Evolutionary conservation across 1,284 basidiomycete species (phyloP), one percentile per base, ranked within the genome.

Genomic region (Phellopilus nigrolimitatus): DNA sequence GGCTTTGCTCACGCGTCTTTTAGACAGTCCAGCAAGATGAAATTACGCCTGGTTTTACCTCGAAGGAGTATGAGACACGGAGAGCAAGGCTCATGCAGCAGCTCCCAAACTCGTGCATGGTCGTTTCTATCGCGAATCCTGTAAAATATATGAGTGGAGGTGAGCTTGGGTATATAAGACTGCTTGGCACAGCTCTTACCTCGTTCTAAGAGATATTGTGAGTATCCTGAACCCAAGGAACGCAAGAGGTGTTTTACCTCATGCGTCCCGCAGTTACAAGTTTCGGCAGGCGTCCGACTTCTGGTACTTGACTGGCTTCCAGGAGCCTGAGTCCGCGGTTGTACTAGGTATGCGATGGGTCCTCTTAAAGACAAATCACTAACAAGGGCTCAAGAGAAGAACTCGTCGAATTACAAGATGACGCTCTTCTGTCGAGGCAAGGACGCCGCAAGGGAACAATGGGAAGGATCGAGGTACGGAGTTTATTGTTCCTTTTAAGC

Each of bases 221-320:
- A 64, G 75, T 66, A 15, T 5, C 24, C 13, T 19, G 24, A 28
- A 31, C n/a, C 28, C n/a, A n/a, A n/a, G n/a, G n/a, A n/a, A 12
- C 34, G 17, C 17, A 30, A 31, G 9, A 22, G 5, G 31, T 28
- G 21, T 12, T 28, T 30, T 38, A 22, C 52, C 12, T 48, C 30
- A n/a, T 8, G 17, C 15, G 10, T n/a, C 36, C 15, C 4, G 27
- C 57, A 95, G 93, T 67, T 97, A 97, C 75, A 94, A 94, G 66
- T 98, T 92, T 65, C 82, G 95, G 33, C 95, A 97, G 68, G 82
- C 84, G 1, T 95, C 92, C 38, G 87, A 95, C 68, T 93, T 95
- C 65, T 91, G 84, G 85, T 97, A 97, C 64, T 73, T 97, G 9
- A 95, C 95, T 0, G 95, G 97, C 4, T 97, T 97, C 62, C 83